phyloP scores from a whole-genome alignment of 805 yeast genomes.

The Jamesozyma gamospora region DNA sequence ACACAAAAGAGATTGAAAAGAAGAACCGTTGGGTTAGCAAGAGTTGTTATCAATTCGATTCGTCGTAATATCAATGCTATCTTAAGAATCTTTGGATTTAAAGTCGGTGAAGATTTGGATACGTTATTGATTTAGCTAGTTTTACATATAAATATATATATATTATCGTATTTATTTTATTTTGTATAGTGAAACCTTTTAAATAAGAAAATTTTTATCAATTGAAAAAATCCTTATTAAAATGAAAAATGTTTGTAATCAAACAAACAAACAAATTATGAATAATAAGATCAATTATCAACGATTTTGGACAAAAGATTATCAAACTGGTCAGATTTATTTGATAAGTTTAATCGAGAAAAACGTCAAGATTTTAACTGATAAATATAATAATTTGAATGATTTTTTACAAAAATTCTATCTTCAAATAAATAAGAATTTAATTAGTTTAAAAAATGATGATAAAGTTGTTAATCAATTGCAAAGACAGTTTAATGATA shows the following conservation, averaged over 20 bases:
- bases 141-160: no score
- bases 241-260: no score
- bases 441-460: background rate
- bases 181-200: no score
- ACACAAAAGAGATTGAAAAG: slow-evolving; percentile 25
- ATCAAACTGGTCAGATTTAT: slow-evolving; percentile 21
- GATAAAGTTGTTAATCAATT: no score
- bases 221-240: no score
- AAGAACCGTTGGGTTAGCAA: slow-evolving; percentile 57
- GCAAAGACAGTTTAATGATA: no score
- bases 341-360: slow-evolving; percentile 12
- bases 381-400: background rate
- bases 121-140: slow-evolving; percentile 20
- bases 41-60: slow-evolving; percentile 46
- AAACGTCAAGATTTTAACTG: slow-evolving; percentile 3
- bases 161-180: no score
- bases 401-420: background rate
- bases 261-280: background rate
- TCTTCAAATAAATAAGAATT: slow-evolving; percentile 5
- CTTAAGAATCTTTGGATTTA: slow-evolving; percentile 53
- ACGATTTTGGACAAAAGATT: slow-evolving; percentile 13
- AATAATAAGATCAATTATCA: background rate
- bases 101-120: slow-evolving; percentile 49
- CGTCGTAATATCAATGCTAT: slow-evolving; percentile 37
- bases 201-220: no score